Base-by-base conservation (phyloP, 768 basidiomycete genomes). In the Nevesoporus exiguus region DNA sequence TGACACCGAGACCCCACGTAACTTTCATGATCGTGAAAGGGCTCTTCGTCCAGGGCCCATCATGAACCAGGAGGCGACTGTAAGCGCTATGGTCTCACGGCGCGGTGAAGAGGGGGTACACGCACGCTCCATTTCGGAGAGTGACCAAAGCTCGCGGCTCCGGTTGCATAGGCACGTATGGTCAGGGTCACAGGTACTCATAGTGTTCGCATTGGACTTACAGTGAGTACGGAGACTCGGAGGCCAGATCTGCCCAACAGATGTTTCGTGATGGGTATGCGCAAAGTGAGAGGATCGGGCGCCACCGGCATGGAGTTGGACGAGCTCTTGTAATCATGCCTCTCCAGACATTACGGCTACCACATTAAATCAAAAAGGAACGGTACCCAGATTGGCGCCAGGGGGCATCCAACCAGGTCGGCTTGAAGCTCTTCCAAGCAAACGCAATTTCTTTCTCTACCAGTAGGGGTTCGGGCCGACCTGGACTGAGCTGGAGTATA, bases 1-100 rank as follows among this genome's bases (percentile, higher is more conserved):
- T 75, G 58, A 77, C 67, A 9, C 75, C 77, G 24, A 66, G 57
- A 29, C 74, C 71, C 65, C 66, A 77, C 7, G 77, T 76, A 5
- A 66, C 63, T 54, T 74, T 73, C 46, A 78, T 54, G 54, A 76
- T 61, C 42, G 63, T 55, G 21, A 73, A 69, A 64, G 17, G 69
- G 52, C 1, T 67, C 63, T 47, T 70, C 69, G 0, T 61, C 66
- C 9, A 67, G 50, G 34, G 64, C 63, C 59, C 67, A 71, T 6
- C 62, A 25, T 62, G 34, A 42, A 27, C 34, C 5, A 15, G 31
- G 30, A 15, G 21, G n/a, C 5, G 9, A 19, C 7, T 29, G 27
- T n/a, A 53, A 48, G 15, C 22, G 21, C n/a, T 19, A 25, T 10
- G 7, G 24, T 49, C 46, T 40, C 49, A 48, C 24, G 33, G 42